Conservation (phyloP, 345 rosid species). For the Erysimum cheiranthoides region DNA sequence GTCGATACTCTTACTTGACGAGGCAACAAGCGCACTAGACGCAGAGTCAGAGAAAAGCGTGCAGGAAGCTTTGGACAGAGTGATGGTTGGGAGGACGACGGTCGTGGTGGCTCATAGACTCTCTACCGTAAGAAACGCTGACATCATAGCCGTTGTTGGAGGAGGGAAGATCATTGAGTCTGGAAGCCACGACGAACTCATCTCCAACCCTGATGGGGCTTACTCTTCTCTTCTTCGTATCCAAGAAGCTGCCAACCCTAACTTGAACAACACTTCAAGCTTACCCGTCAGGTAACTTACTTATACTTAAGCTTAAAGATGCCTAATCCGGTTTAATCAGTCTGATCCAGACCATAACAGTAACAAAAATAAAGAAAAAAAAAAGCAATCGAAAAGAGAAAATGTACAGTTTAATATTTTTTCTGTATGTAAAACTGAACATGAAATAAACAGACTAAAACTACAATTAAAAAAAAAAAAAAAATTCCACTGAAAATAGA, state of each 20-base stretch:
- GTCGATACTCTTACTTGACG: constrained; percentile 82
- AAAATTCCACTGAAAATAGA: too few relatives aligned
- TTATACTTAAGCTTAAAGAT: constrained; percentile 37
- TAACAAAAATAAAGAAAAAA: not conserved
- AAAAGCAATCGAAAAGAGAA: not conserved
- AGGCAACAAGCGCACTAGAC: constrained; percentile 95
- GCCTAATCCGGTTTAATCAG: not conserved
- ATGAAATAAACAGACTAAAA: not conserved
- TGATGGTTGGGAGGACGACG: constrained; percentile 94
- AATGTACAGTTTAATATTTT: too few relatives aligned
- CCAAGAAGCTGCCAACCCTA: constrained; percentile 75
- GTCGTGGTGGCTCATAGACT: constrained; percentile 91
- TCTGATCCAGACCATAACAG: not conserved
- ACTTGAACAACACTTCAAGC: constrained; percentile 54
- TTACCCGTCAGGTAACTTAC: constrained; percentile 54
- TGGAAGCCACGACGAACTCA: constrained; percentile 90
- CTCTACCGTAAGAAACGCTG: constrained; percentile 88
- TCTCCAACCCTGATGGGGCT: constrained; percentile 64
- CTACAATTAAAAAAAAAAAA: not conserved
- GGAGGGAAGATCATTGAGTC: constrained; percentile 82
- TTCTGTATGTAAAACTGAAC: too few relatives aligned
- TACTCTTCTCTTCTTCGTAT: constrained; percentile 80
- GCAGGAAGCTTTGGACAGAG: constrained; percentile 91
- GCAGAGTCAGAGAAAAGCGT: constrained; percentile 94
- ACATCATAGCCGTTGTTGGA: constrained; percentile 78